These are phyloP conservation scores for Pseudevernia furfuracea DNA, from an alignment of 495 filamentous ascomycete genomes.

Conservation along the genomic window DNA sequence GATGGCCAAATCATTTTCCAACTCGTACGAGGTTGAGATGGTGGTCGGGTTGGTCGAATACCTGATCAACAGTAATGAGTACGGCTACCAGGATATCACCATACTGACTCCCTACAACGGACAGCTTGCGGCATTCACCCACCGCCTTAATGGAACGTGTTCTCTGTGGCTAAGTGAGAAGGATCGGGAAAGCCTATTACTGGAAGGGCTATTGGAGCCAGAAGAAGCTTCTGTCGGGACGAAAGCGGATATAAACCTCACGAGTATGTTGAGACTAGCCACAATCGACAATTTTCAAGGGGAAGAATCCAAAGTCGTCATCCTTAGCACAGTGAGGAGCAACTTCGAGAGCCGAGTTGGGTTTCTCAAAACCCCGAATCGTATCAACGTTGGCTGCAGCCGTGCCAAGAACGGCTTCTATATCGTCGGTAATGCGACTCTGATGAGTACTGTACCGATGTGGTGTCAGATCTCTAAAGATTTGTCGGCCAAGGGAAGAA, in stretches of 20 bases:
- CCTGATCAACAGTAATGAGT: constrained; percentile 26
- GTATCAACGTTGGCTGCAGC: constrained; percentile 68
- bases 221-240: constrained; percentile 14
- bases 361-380: constrained; percentile 63
- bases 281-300: constrained; percentile 72
- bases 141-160: constrained; percentile 27
- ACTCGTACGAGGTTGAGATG: constrained; percentile 47
- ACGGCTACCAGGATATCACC: constrained; percentile 24
- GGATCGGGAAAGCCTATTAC: constrained; percentile 51
- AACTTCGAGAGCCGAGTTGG: constrained; percentile 54
- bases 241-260: constrained; percentile 35
- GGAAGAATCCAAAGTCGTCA: constrained; percentile 67
- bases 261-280: constrained; percentile 50
- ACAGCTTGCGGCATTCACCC: constrained; percentile 26
- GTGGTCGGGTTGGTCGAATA: constrained; percentile 36
- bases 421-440: constrained; percentile 59
- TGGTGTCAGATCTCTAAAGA: constrained; percentile 55
- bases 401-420: constrained; percentile 76
- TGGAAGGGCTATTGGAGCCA: constrained; percentile 30
- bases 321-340: constrained; percentile 67
- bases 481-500: constrained; percentile 39
- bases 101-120: constrained; percentile 26
- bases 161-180: constrained; percentile 43
- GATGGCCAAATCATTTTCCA: constrained; percentile 38
- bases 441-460: constrained; percentile 51